Conservation (phyloP, 164 flowering plant genomes). For the Tetrastigma voinierianum region DNA sequence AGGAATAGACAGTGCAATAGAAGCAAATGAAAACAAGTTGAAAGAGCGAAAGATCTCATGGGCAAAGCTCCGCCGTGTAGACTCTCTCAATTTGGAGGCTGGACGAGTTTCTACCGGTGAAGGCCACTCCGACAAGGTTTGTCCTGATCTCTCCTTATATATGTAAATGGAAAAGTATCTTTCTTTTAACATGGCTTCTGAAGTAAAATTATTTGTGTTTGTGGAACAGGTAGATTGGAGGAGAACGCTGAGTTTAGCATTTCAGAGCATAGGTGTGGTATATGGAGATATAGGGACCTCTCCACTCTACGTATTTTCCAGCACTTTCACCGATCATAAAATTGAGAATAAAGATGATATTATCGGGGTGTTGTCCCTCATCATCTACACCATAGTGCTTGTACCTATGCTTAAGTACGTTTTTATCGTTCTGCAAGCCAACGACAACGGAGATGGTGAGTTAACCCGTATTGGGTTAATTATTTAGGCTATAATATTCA, state of each 20-base stretch:
- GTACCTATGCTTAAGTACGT: conserved; percentile 55
- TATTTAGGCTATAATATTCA: too few relatives aligned
- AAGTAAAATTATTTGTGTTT: too few relatives aligned
- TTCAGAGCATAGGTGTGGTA: conserved; percentile 64
- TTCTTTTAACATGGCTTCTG: too few relatives aligned
- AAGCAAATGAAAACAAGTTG: conserved; percentile 2
- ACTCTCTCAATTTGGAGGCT: conserved; percentile 65
- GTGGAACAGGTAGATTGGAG: conserved; percentile 36
- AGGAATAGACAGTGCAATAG: neutral
- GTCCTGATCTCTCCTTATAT: neutral
- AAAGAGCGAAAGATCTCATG: conserved; percentile 47
- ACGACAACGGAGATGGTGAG: conserved; percentile 65
- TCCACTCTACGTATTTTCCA: conserved; percentile 57
- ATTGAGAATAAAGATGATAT: conserved; percentile 40
- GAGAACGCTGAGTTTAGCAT: conserved; percentile 45
- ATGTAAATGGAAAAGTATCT: neutral
- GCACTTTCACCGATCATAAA: conserved; percentile 41
- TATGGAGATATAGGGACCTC: conserved; percentile 77
- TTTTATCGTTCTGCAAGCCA: conserved; percentile 56
- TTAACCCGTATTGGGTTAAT: too few relatives aligned
- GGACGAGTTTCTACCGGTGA: conserved; percentile 37
- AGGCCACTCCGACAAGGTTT: conserved; percentile 17
- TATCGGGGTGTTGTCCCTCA: conserved; percentile 59
- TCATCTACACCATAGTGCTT: conserved; percentile 52
- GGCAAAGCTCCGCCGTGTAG: conserved; percentile 54